Evolutionary conservation across 1,139 yeast genomes (phyloP).

Genomic region (Kluyveromyces marxianus): DNA sequence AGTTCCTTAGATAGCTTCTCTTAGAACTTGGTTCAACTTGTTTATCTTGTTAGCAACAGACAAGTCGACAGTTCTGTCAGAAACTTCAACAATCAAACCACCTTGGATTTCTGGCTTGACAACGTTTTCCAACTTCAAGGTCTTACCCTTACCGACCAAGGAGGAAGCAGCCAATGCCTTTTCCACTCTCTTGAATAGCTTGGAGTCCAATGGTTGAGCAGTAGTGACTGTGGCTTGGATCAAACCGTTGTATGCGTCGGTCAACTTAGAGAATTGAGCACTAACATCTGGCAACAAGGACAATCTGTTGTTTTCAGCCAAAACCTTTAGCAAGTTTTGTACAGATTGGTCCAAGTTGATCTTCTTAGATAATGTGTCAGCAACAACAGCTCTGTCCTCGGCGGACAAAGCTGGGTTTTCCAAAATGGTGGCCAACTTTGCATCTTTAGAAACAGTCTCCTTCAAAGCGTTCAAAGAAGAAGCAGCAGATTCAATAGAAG

Average conservation of each 20-base stretch:
- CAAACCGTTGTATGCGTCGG: conserved; percentile 85
- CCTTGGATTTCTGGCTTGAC: conserved; percentile 91
- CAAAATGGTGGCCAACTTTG: conserved; percentile 54
- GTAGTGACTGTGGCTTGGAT: conserved; percentile 93
- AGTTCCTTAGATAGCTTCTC: conserved; percentile 60
- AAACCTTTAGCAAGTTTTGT: conserved; percentile 70
- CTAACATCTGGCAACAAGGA: conserved; percentile 57
- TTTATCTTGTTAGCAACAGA: conserved; percentile 78
- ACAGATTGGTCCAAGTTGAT: conserved; percentile 64
- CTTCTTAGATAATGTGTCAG: conserved; percentile 48
- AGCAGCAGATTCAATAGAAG: conserved; percentile 67
- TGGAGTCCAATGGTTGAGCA: conserved; percentile 77
- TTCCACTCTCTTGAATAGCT: conserved; percentile 72
- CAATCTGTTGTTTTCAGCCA: conserved; percentile 95
- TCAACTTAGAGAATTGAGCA: conserved; percentile 66
- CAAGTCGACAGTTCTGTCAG: conserved; percentile 94
- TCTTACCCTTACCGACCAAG: conserved; percentile 80
- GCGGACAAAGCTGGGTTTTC: conserved; percentile 78
- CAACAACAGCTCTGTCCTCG: conserved; percentile 67
- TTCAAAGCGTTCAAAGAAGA: conserved; percentile 57
- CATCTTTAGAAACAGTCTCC: conserved; percentile 52
- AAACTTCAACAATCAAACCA: conserved; percentile 93
- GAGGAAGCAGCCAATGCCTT: conserved; percentile 68
- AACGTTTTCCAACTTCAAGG: conserved; percentile 73
- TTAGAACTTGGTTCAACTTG: conserved; percentile 81